These are phyloP conservation scores for Scheffersomyces segobiensis DNA, from an alignment of 1,139 yeast species.

Conservation along the genomic window DNA sequence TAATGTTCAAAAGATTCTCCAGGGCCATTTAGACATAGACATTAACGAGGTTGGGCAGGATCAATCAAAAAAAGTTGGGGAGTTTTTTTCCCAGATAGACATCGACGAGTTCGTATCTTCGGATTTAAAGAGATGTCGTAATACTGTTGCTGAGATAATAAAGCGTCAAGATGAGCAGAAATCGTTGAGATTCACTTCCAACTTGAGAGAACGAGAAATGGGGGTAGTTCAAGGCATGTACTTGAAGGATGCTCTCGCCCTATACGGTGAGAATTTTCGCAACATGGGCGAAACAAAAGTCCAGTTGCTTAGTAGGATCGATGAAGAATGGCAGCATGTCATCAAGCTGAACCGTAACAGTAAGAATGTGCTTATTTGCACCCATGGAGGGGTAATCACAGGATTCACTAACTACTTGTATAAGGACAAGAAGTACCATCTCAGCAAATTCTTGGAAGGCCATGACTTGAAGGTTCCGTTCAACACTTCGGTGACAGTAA, in stretches of 20 bases:
- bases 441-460: conserved; percentile 35
- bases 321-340: conserved; percentile 46
- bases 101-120: conserved; percentile 59
- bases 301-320: conserved; percentile 52
- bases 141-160: conserved; percentile 48
- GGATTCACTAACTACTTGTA: conserved; percentile 53
- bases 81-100: conserved; percentile 33
- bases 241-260: conserved; percentile 59
- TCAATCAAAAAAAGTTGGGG: conserved; percentile 58
- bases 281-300: conserved; percentile 45
- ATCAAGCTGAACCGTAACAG: conserved; percentile 39
- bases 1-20: conserved; percentile 64
- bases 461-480: conserved; percentile 61
- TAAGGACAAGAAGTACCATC: conserved; percentile 33
- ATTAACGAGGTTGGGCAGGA: conserved; percentile 57
- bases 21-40: conserved; percentile 69
- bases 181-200: conserved; percentile 25
- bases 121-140: conserved; percentile 61
- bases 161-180: conserved; percentile 23
- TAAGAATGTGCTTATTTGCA: conserved; percentile 60
- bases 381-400: conserved; percentile 88
- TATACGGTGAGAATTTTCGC: conserved; percentile 37
- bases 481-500: conserved; percentile 70
- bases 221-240: conserved; percentile 78
- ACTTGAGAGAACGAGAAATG: conserved; percentile 76